Conservation (phyloP, 345 rosid species). For the Erysimum cheiranthoides region DNA sequence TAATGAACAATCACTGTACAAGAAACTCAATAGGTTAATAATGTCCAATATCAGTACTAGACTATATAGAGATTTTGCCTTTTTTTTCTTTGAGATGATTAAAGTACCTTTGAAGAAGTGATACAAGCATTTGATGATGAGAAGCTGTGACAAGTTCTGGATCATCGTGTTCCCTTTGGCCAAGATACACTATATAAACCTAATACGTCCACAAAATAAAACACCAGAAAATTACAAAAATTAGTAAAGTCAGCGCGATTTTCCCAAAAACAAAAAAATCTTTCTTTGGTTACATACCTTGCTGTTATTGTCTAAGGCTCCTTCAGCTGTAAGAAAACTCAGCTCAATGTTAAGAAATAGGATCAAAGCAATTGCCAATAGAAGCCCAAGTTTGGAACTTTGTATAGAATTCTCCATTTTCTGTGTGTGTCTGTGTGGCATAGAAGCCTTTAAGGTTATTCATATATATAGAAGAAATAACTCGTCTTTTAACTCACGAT, state of each 20-base stretch:
- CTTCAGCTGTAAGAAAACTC: slow-evolving; percentile 14
- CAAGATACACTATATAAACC: slow-evolving; percentile 58
- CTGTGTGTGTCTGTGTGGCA: background rate
- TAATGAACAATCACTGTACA: background rate
- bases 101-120: slow-evolving; percentile 51
- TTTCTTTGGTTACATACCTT: slow-evolving; percentile 21
- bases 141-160: slow-evolving; percentile 46
- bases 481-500: slow-evolving; percentile 2
- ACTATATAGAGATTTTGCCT: background rate
- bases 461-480: background rate
- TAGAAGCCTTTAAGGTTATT: background rate
- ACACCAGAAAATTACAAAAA: background rate
- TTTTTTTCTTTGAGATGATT: slow-evolving; percentile 1
- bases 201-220: background rate
- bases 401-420: slow-evolving; percentile 28
- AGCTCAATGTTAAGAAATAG: slow-evolving; percentile 21
- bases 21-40: background rate
- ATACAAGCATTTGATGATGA: slow-evolving; percentile 52
- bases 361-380: slow-evolving; percentile 17
- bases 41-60: background rate
- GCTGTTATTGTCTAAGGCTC: slow-evolving; percentile 5
- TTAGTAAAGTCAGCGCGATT: background rate
- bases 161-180: slow-evolving; percentile 51
- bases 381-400: slow-evolving; percentile 28
- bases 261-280: background rate